Evolutionary conservation across 305 asterid genomes (phyloP).

Genomic region (Solanum hybrid): DNA sequence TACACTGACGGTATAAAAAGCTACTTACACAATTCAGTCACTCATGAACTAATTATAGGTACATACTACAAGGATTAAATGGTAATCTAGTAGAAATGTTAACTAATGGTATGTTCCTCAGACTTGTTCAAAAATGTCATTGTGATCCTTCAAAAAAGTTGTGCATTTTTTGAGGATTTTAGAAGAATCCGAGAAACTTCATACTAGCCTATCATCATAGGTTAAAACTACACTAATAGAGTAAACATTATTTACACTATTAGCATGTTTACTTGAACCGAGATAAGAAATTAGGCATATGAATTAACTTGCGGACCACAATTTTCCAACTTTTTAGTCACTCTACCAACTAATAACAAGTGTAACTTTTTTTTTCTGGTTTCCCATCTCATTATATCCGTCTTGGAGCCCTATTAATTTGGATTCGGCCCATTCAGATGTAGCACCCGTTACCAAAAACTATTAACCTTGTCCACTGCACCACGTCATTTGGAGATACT

Average conservation of each 20-base stretch:
- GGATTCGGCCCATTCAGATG: neutral
- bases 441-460: neutral
- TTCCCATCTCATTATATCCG: neutral
- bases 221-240: neutral
- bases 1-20: neutral
- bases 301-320: neutral
- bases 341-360: neutral
- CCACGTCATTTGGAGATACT: accelerated
- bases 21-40: neutral
- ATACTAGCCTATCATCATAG: neutral
- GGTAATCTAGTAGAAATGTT: neutral
- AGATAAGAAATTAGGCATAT: neutral
- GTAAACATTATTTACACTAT: neutral
- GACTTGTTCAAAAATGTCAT: neutral
- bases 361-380: neutral
- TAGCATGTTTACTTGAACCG: neutral
- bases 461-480: accelerated
- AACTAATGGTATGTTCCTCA: neutral
- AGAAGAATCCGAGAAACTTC: neutral
- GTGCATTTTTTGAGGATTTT: neutral
- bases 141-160: neutral
- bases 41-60: neutral
- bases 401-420: neutral
- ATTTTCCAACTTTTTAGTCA: neutral
- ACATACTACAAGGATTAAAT: too few relatives aligned